phyloP scores from a whole-genome alignment of 768 basidiomycete species.

The Bullera alba region DNA sequence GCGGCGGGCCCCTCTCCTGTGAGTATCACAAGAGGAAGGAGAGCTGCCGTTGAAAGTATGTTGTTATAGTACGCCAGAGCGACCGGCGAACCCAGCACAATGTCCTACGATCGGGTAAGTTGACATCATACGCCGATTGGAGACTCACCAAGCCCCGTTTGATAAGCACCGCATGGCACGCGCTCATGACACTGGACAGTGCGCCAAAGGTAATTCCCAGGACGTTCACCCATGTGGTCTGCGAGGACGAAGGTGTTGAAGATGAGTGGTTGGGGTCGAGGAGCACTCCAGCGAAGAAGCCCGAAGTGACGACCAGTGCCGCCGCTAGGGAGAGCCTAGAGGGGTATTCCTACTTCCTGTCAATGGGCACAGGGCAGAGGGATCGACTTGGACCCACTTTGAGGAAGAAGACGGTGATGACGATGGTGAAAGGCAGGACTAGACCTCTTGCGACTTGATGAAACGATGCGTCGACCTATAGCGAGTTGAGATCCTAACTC shows the following conservation, averaged over 20 bases:
- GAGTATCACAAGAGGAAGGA: slow-evolving; percentile 66
- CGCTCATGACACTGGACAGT: slow-evolving; percentile 74
- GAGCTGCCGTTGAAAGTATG: slow-evolving; percentile 62
- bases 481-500: background rate
- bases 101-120: slow-evolving; percentile 8
- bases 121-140: background rate
- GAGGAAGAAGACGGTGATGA: slow-evolving; percentile 73
- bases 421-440: slow-evolving; percentile 86
- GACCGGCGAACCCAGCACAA: slow-evolving; percentile 73
- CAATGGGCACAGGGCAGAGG: background rate
- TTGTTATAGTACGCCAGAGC: slow-evolving; percentile 90
- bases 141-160: slow-evolving; percentile 61
- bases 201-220: slow-evolving; percentile 75
- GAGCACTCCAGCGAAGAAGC: slow-evolving; percentile 87
- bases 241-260: slow-evolving; percentile 13
- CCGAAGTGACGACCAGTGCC: slow-evolving; percentile 73
- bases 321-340: slow-evolving; percentile 66
- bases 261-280: slow-evolving; percentile 53
- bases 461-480: slow-evolving; percentile 22
- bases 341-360: slow-evolving; percentile 50
- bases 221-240: too few species aligned
- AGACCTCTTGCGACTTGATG: slow-evolving; percentile 84
- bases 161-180: slow-evolving; percentile 87
- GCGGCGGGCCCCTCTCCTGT: slow-evolving; percentile 68
- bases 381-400: slow-evolving; percentile 48